A percentile compares a stretch with the other conserved stretches of the same genome.
Conservation (phyloP, 2,329 filamentous ascomycete genomes). For the Clarireedia paspali region DNA sequence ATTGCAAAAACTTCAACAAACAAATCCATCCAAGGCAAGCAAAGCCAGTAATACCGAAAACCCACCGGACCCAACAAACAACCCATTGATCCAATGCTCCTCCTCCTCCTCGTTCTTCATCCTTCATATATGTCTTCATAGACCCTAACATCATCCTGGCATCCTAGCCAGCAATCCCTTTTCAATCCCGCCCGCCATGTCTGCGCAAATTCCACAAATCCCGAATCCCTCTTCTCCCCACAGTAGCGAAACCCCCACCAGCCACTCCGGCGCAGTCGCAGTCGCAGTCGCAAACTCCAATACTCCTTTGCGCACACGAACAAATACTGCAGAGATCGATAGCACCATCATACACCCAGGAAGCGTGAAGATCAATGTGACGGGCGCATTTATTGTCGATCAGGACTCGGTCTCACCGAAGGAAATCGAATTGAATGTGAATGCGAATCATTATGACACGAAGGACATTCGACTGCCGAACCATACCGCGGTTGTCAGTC, state of each 20-base stretch:
- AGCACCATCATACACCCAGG: conserved; percentile 48
- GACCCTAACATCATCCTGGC: conserved; percentile 10
- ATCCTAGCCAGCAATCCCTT: conserved; percentile 12
- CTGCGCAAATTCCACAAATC: conserved; percentile 16
- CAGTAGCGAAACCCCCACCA: conserved; percentile 11
- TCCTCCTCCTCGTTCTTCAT: background rate
- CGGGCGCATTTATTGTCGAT: conserved; percentile 93
- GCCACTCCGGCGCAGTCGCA: conserved; percentile 11
- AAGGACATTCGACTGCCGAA: conserved; percentile 95
- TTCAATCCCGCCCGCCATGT: conserved; percentile 14
- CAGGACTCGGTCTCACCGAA: conserved; percentile 55
- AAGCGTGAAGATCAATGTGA: conserved; percentile 88
- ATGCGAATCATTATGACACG: conserved; percentile 57
- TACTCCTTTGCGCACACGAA: conserved; percentile 19
- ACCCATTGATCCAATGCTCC: conserved; percentile 1
- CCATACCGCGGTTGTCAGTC: conserved; percentile 89
- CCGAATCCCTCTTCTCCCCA: background rate
- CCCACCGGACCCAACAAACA: background rate
- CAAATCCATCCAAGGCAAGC: background rate
- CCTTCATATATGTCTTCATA: conserved; percentile 10
- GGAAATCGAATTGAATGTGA: conserved; percentile 26
- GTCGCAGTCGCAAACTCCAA: background rate
- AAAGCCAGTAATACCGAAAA: background rate
- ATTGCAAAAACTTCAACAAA: background rate
- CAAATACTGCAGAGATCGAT: conserved; percentile 31